Evolutionary conservation across 2,329 filamentous ascomycete genomes (phyloP).

Genomic region (Botrytis byssoidea): DNA sequence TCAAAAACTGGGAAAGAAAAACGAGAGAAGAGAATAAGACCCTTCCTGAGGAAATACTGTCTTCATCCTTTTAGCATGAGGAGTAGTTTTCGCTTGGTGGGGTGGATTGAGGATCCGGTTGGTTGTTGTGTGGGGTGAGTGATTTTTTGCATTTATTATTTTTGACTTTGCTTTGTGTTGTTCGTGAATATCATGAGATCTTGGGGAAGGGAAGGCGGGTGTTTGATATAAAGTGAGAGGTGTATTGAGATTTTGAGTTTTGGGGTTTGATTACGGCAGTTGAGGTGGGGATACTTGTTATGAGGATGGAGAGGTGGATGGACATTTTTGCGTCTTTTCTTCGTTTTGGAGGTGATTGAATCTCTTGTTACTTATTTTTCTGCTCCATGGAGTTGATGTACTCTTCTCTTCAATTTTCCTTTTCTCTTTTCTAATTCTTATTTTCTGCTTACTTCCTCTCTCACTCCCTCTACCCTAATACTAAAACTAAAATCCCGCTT

Average conservation of each 20-base stretch:
- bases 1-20: neutral
- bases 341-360: neutral
- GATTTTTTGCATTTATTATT: neutral
- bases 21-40: neutral
- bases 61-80: slow-evolving; percentile 4
- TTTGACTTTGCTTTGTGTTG: neutral
- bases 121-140: neutral
- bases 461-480: no score
- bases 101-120: neutral
- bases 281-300: neutral
- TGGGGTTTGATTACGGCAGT: neutral
- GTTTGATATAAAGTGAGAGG: neutral
- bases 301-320: neutral
- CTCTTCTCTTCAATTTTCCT: neutral
- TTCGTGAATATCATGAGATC: no score
- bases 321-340: neutral
- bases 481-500: no score
- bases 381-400: neutral
- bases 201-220: no score
- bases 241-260: neutral
- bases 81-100: neutral
- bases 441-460: no score
- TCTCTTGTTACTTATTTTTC: neutral
- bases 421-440: neutral
- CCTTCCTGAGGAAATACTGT: neutral